A percentile compares a stretch with the other conserved stretches of the same genome.
These are phyloP conservation scores for Asterochloris erici DNA, from an alignment of 139 green algal genomes.

Conservation along the genomic window DNA sequence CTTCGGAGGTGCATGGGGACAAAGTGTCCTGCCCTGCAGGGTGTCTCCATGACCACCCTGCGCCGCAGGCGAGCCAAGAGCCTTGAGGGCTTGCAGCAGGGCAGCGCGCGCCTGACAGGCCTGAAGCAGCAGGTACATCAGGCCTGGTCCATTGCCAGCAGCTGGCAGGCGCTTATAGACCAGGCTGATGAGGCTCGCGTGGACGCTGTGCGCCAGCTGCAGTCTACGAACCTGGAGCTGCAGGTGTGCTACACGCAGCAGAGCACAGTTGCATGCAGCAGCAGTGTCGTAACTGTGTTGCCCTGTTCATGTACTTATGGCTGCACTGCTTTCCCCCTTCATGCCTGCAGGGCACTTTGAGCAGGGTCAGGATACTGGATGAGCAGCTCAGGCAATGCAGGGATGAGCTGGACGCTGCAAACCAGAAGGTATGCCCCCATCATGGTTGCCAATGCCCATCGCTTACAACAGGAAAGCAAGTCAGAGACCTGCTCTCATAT, in stretches of 20 bases:
- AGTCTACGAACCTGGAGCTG: not conserved
- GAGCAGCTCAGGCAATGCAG: too few relatives aligned
- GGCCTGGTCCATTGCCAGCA: constrained; percentile 1
- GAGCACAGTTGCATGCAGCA: not conserved
- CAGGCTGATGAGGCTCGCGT: not conserved
- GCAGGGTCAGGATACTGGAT: too few relatives aligned
- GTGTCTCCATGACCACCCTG: constrained; percentile 6
- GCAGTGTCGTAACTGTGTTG: not conserved
- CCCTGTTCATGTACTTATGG: not conserved
- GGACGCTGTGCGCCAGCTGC: not conserved
- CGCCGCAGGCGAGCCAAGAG: constrained; percentile 9
- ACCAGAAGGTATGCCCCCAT: not conserved
- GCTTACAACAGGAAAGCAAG: not conserved
- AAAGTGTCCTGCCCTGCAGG: not conserved
- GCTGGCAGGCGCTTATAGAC: constrained; percentile 4
- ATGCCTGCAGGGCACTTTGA: not conserved
- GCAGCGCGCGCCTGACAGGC: not conserved
- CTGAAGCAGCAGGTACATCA: not conserved
- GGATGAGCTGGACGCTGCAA: too few relatives aligned
- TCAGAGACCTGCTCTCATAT: not conserved
- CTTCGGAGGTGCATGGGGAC: too few relatives aligned
- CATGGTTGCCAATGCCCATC: not conserved
- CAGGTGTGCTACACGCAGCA: not conserved
- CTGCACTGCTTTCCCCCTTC: not conserved
- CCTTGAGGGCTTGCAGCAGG: constrained; percentile 3